phyloP scores from a whole-genome alignment of 2,329 filamentous ascomycete species.

The Neopestalotiopsis rosae region DNA sequence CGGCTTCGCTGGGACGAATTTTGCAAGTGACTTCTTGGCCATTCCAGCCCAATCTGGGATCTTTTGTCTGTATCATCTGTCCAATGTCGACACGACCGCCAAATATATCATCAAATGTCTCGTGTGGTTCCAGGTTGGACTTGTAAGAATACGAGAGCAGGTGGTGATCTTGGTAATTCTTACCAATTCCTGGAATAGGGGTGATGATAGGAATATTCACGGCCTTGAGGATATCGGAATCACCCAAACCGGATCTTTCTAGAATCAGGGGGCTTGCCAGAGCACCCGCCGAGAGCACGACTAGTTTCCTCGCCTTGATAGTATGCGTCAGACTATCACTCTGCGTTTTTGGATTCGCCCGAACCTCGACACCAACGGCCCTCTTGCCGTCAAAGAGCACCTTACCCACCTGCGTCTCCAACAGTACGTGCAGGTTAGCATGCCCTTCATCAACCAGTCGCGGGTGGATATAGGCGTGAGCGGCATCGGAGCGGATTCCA shows the following conservation, averaged over 20 bases:
- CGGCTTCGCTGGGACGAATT: slow-evolving; percentile 27
- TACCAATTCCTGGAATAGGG: slow-evolving; percentile 52
- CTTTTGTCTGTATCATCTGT: slow-evolving; percentile 24
- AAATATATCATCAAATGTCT: slow-evolving; percentile 25
- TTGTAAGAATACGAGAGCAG: slow-evolving; percentile 53
- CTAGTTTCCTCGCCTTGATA: slow-evolving; percentile 53
- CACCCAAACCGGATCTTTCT: slow-evolving; percentile 57
- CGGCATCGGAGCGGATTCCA: slow-evolving; percentile 56
- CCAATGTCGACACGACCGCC: slow-evolving; percentile 18
- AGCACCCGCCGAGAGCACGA: slow-evolving; percentile 44
- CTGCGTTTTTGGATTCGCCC: slow-evolving; percentile 22
- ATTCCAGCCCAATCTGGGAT: slow-evolving; percentile 30
- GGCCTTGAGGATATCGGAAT: slow-evolving; percentile 47
- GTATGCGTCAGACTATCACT: neutral
- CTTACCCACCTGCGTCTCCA: slow-evolving; percentile 52
- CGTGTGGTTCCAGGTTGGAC: slow-evolving; percentile 22
- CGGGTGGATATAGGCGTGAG: slow-evolving; percentile 56
- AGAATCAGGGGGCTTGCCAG: slow-evolving; percentile 51
- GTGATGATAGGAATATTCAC: slow-evolving; percentile 38
- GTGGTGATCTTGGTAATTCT: slow-evolving; percentile 56
- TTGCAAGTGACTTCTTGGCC: slow-evolving; percentile 27
- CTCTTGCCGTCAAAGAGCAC: slow-evolving; percentile 24
- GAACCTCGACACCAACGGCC: slow-evolving; percentile 24
- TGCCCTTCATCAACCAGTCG: slow-evolving; percentile 48
- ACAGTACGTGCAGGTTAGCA: slow-evolving; percentile 57